Evolutionary conservation across 768 basidiomycete genomes (phyloP).

Genomic region (Naganishia vaughanmartiniae): DNA sequence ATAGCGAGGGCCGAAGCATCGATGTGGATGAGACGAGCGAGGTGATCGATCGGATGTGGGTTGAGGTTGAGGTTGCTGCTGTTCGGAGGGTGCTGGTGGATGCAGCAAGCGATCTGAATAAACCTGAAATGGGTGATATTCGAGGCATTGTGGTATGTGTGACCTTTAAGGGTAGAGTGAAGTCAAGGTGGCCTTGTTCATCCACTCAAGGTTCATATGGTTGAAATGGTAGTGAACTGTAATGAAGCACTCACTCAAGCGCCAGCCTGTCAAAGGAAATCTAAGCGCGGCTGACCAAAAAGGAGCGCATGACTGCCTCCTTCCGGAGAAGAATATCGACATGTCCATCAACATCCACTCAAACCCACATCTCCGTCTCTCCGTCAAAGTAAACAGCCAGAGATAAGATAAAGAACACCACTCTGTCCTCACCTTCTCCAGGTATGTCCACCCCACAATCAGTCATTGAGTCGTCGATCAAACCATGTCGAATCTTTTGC

Average conservation of each 20-base stretch:
- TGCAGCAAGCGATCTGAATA: constrained; percentile 5
- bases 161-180: not conserved
- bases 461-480: not conserved
- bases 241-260: not conserved
- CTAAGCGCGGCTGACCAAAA: not conserved
- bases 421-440: not conserved
- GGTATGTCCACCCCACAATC: not conserved
- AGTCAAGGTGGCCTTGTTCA: too few relatives aligned
- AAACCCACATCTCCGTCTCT: not conserved
- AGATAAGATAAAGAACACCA: constrained; percentile 17
- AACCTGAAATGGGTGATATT: constrained; percentile 1
- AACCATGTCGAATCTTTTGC: not conserved
- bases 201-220: too few relatives aligned
- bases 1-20: not conserved
- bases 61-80: constrained; percentile 4
- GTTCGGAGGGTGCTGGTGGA: constrained; percentile 4
- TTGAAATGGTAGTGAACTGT: too few relatives aligned
- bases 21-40: constrained; percentile 11
- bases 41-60: not conserved
- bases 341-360: constrained; percentile 7
- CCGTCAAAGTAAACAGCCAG: constrained; percentile 24
- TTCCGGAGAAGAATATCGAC: constrained; percentile 11
- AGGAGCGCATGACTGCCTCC: not conserved
- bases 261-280: not conserved
- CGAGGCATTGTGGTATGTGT: constrained; percentile 10